Evolutionary conservation across 2,329 filamentous ascomycete genomes (phyloP).

Genomic region (Neofusicoccum cordaticola): DNA sequence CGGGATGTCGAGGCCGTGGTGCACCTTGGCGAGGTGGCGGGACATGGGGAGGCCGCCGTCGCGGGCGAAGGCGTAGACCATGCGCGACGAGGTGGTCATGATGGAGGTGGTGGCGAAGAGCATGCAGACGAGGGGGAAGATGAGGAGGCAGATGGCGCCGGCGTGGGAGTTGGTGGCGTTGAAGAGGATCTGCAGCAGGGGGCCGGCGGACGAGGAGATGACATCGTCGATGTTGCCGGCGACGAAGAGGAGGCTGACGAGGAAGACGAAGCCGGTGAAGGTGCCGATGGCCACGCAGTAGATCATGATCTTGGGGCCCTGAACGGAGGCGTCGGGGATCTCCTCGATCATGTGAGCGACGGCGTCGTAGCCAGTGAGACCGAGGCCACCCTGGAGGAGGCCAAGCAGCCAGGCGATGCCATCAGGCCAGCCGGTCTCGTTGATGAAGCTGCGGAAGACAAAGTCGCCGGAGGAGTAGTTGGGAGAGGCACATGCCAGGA

Average conservation of each 20-base stretch:
- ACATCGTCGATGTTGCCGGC: constrained; percentile 56
- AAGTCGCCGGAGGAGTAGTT: constrained; percentile 63
- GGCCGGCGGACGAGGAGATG: constrained; percentile 55
- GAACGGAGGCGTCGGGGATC: constrained; percentile 56
- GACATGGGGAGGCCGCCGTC: constrained; percentile 67
- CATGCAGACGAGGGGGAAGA: constrained; percentile 64
- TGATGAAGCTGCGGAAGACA: constrained; percentile 67
- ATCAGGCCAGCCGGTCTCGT: constrained; percentile 67
- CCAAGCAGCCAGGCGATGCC: constrained; percentile 57
- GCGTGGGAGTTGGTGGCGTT: constrained; percentile 61
- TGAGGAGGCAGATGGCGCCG: constrained; percentile 62
- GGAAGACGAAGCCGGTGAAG: constrained; percentile 61
- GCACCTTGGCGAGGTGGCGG: constrained; percentile 58
- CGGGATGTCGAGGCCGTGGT: constrained; percentile 60
- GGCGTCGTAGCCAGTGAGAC: constrained; percentile 54
- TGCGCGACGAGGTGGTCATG: constrained; percentile 64
- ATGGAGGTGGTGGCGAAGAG: constrained; percentile 62
- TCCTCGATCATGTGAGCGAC: constrained; percentile 59
- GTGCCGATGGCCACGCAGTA: constrained; percentile 63
- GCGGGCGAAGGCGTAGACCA: constrained; percentile 65
- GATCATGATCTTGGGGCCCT: constrained; percentile 66
- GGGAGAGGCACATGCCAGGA: constrained; percentile 64
- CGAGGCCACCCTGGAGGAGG: constrained; percentile 53
- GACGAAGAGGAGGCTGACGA: constrained; percentile 63
- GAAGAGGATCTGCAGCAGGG: constrained; percentile 61